phyloP scores from a whole-genome alignment of 768 basidiomycete genomes.

The Boletus sp. region DNA sequence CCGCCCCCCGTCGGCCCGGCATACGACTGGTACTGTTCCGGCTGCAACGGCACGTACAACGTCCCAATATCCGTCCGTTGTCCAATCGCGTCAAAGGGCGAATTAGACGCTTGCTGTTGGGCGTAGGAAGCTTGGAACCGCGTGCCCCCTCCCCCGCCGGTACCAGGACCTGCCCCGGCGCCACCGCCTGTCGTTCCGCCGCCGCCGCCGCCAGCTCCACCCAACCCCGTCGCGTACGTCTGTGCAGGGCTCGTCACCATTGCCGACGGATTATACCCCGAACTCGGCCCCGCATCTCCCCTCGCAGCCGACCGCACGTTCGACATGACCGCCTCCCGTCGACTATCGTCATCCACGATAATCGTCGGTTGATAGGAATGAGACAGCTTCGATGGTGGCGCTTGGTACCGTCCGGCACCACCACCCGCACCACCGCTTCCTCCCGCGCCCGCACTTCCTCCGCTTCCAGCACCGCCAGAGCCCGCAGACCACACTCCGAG shows the following conservation, averaged over 20 bases:
- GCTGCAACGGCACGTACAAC: slow-evolving; percentile 79
- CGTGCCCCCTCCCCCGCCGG: slow-evolving; percentile 24
- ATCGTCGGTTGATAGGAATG: slow-evolving; percentile 50
- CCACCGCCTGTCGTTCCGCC: background rate
- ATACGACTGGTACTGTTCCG: slow-evolving; percentile 71
- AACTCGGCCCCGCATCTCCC: slow-evolving; percentile 39
- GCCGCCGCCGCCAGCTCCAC: background rate
- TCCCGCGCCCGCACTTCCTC: slow-evolving; percentile 17
- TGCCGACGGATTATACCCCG: slow-evolving; percentile 43
- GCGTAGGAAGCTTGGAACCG: slow-evolving; percentile 60
- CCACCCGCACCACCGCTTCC: slow-evolving; percentile 26
- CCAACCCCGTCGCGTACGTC: slow-evolving; percentile 49
- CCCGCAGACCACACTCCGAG: slow-evolving; percentile 51
- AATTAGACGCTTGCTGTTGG: slow-evolving; percentile 37
- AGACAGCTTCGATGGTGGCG: slow-evolving; percentile 31
- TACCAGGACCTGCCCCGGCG: background rate
- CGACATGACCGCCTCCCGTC: slow-evolving; percentile 79
- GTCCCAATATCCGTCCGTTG: slow-evolving; percentile 62
- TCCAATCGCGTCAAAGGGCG: slow-evolving; percentile 59
- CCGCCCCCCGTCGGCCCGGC: slow-evolving; percentile 31
- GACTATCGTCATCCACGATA: slow-evolving; percentile 63
- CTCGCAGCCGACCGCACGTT: slow-evolving; percentile 67
- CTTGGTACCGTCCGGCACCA: slow-evolving; percentile 43
- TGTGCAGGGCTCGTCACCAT: slow-evolving; percentile 76
- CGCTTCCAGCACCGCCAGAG: slow-evolving; percentile 9